phyloP scores from a whole-genome alignment of 495 filamentous ascomycete species.

The Annulohypoxylon maeteangense region DNA sequence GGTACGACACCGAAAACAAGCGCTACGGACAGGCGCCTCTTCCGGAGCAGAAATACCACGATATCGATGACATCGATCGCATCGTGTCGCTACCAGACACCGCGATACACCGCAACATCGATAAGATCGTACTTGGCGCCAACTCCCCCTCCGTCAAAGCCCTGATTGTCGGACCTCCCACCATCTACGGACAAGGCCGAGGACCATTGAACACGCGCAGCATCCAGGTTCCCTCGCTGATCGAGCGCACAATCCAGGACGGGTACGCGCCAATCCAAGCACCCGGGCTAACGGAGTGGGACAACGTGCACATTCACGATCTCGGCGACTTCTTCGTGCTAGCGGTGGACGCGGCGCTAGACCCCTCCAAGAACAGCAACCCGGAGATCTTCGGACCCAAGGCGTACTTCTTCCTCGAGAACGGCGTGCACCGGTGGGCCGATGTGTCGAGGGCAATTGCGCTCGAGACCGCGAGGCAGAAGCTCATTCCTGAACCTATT shows the following conservation, averaged over 20 bases:
- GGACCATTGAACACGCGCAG: constrained; percentile 76
- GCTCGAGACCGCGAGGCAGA: constrained; percentile 69
- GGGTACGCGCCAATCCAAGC: constrained; percentile 72
- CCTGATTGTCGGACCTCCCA: constrained; percentile 80
- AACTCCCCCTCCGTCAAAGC: constrained; percentile 65
- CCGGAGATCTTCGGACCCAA: constrained; percentile 76
- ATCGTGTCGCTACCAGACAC: constrained; percentile 52
- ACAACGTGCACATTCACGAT: constrained; percentile 79
- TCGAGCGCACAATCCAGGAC: constrained; percentile 65
- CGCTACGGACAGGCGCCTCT: constrained; percentile 56
- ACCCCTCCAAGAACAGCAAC: constrained; percentile 43
- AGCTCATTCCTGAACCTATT: constrained; percentile 68
- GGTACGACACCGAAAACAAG: constrained; percentile 55
- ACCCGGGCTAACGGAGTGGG: constrained; percentile 75
- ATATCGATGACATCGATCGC: constrained; percentile 51
- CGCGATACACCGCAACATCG: constrained; percentile 57
- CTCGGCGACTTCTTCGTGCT: constrained; percentile 71
- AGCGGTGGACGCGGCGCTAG: constrained; percentile 71
- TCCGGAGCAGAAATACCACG: constrained; percentile 52
- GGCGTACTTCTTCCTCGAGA: constrained; percentile 81
- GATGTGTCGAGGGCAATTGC: constrained; percentile 71
- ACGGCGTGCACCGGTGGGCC: constrained; percentile 75
- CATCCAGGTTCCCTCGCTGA: constrained; percentile 70
- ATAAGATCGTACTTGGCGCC: constrained; percentile 57
- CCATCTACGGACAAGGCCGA: constrained; percentile 79